These are phyloP conservation scores for Asparagopsis taxiformis DNA, from an alignment of 31 red algal genomes.

Conservation along the genomic window DNA sequence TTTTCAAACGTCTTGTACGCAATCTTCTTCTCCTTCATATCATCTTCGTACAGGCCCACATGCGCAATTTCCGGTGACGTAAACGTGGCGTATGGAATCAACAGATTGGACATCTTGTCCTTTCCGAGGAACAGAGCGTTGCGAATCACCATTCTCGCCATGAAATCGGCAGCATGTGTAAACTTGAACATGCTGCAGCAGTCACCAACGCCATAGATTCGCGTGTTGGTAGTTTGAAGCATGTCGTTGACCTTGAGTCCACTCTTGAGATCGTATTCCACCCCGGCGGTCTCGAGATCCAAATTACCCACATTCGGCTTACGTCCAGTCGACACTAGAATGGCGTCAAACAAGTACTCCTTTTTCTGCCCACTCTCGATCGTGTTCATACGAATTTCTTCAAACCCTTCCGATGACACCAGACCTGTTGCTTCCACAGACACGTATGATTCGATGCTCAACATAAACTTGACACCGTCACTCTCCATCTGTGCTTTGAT, in stretches of 20 bases:
- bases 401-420: conserved; percentile 18
- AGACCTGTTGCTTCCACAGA: no score
- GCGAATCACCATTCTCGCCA: no score
- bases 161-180: no score
- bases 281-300: no score
- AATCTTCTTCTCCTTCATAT: conserved; percentile 50
- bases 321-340: conserved; percentile 67
- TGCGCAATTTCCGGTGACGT: no score
- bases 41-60: conserved; percentile 55
- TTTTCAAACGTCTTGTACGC: conserved; percentile 53
- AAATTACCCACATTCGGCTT: conserved; percentile 60
- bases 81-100: no score
- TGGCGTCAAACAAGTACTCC: conserved; percentile 38
- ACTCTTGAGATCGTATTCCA: conserved; percentile 25
- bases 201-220: conserved; percentile 77
- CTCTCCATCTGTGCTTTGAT: no score
- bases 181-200: conserved; percentile 50
- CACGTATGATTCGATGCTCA: no score
- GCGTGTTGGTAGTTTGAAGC: conserved; percentile 64
- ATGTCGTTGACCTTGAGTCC: conserved; percentile 73
- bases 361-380: conserved; percentile 22
- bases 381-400: conserved; percentile 29
- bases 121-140: no score
- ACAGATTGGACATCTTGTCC: no score
- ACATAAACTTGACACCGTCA: no score